phyloP scores from a whole-genome alignment of 1,284 basidiomycete species.

The Papiliotrema flavescens region DNA sequence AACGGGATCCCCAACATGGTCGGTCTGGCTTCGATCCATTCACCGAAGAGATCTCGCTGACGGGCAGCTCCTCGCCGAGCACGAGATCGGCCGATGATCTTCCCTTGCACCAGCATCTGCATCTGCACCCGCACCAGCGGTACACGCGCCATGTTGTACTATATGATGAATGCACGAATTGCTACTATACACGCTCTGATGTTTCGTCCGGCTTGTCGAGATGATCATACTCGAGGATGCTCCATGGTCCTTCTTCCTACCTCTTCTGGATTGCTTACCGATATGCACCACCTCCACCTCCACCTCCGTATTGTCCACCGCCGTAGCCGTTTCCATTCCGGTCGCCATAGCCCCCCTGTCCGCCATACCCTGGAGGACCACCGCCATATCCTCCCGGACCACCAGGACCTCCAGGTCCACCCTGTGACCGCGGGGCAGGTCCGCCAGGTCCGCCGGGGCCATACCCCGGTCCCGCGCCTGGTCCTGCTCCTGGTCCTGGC shows the following conservation, averaged over 20 bases:
- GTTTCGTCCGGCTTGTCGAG: too few species aligned
- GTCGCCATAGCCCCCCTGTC: slow-evolving; percentile 5
- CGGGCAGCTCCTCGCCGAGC: slow-evolving; percentile 76
- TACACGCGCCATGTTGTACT: slow-evolving; percentile 13
- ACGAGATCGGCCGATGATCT: slow-evolving; percentile 62
- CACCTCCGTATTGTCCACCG: background rate
- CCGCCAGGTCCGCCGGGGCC: background rate
- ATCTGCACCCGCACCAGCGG: too few species aligned
- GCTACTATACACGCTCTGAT: background rate
- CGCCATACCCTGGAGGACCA: background rate
- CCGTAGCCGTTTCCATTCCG: background rate
- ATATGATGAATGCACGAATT: slow-evolving; percentile 4
- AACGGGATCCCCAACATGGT: slow-evolving; percentile 99
- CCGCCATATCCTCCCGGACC: slow-evolving; percentile 3
- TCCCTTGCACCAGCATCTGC: too few species aligned
- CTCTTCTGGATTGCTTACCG: too few species aligned
- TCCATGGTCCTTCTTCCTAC: too few species aligned
- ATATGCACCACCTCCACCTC: background rate
- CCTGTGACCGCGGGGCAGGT: background rate
- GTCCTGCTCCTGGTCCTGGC: background rate
- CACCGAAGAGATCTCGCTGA: background rate
- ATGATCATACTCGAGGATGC: too few species aligned
- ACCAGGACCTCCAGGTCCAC: slow-evolving; percentile 5
- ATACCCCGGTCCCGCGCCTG: too few species aligned
- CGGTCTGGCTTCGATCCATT: slow-evolving; percentile 29